Percentiles rank a stretch among this genome's conserved stretches.
These are phyloP conservation scores for Phialophora tarda DNA, from an alignment of 2,329 filamentous ascomycete genomes.

Conservation along the genomic window DNA sequence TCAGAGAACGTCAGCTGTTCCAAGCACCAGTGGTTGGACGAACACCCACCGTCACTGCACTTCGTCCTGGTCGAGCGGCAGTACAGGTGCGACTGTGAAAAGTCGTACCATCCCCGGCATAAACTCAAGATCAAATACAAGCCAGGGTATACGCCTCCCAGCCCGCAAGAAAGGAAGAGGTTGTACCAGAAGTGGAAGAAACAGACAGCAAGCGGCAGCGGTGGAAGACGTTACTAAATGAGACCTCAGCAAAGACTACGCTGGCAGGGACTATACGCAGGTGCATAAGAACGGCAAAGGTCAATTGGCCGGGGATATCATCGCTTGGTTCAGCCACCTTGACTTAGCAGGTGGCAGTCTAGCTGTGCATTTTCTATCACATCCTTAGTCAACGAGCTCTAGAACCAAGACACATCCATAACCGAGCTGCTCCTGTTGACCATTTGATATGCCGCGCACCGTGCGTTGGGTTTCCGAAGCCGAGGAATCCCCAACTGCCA, in stretches of 20 bases:
- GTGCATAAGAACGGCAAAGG: neutral
- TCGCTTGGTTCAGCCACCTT: neutral
- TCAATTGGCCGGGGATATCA: neutral
- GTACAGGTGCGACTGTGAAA: slow-evolving; percentile 13
- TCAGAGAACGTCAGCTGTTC: neutral
- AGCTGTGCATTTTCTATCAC: neutral
- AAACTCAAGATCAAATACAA: neutral
- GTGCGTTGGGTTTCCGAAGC: neutral
- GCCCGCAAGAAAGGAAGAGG: slow-evolving; percentile 7
- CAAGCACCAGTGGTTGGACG: neutral
- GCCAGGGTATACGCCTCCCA: slow-evolving; percentile 9
- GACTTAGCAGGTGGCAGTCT: neutral
- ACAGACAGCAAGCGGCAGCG: neutral
- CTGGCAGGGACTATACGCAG: neutral
- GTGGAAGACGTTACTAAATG: neutral
- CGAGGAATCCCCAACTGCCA: neutral
- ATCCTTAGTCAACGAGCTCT: slow-evolving; percentile 6
- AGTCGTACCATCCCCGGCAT: slow-evolving; percentile 12
- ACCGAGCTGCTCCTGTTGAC: neutral
- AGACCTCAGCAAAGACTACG: neutral
- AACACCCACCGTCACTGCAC: neutral
- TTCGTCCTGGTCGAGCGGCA: slow-evolving; percentile 9
- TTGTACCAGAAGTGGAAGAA: neutral
- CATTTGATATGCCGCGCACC: neutral
- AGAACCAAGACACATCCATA: neutral